These are phyloP conservation scores for Leccinum obscurum DNA, from an alignment of 768 basidiomycete species.

Conservation along the genomic window DNA sequence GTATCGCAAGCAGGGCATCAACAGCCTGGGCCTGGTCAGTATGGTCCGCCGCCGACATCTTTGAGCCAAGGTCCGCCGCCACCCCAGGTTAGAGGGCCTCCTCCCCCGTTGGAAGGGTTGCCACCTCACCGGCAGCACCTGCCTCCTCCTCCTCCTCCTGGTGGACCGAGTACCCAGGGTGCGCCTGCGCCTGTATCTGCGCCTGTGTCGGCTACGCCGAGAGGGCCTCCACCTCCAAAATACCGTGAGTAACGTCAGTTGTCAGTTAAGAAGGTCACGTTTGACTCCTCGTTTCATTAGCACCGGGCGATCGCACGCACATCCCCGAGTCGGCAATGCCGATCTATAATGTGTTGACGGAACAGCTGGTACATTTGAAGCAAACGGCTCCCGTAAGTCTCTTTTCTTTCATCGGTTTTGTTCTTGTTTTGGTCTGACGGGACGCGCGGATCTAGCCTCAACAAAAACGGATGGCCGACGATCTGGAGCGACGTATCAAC, in stretches of 20 bases:
- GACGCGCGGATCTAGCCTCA: constrained; percentile 52
- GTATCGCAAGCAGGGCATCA: constrained; percentile 13
- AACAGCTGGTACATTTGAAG: constrained; percentile 64
- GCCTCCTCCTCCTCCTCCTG: constrained; percentile 29
- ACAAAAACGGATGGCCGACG: constrained; percentile 79
- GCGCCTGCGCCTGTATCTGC: constrained; percentile 25
- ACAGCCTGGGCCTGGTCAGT: constrained; percentile 17
- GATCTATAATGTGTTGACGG: constrained; percentile 64
- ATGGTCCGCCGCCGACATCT: constrained; percentile 33
- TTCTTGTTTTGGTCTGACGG: neutral
- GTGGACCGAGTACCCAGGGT: constrained; percentile 27
- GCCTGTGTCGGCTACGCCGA: constrained; percentile 34
- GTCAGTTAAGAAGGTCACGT: neutral
- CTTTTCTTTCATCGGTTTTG: neutral
- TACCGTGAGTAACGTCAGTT: constrained; percentile 52
- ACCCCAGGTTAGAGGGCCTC: constrained; percentile 27
- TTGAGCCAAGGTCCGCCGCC: constrained; percentile 31
- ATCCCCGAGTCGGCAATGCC: constrained; percentile 72
- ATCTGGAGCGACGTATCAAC: constrained; percentile 84
- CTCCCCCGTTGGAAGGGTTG: constrained; percentile 28
- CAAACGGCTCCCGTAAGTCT: constrained; percentile 71
- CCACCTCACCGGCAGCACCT: constrained; percentile 25
- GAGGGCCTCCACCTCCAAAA: constrained; percentile 48
- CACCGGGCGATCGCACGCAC: constrained; percentile 88
- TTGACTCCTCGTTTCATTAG: constrained; percentile 40